phyloP scores from a whole-genome alignment of 441 rosid genomes.

The Francoa sonchifolia region DNA sequence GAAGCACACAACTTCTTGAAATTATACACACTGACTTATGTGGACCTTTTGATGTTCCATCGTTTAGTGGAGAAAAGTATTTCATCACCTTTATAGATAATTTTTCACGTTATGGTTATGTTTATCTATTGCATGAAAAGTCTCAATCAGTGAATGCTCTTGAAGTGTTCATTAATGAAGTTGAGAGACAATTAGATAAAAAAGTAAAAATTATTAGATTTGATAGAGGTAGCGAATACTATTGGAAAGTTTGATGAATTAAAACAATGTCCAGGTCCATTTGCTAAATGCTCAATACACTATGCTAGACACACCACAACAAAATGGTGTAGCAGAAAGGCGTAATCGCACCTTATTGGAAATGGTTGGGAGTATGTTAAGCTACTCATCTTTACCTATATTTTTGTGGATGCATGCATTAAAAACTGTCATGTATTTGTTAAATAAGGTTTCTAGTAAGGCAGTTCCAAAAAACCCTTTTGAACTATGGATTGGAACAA shows the following conservation, averaged over 20 bases:
- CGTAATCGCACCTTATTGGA: too few relatives aligned
- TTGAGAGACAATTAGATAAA: conserved; percentile 1
- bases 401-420: background rate
- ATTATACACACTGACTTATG: conserved; percentile 1
- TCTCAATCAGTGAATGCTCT: background rate
- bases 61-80: background rate
- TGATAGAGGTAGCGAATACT: conserved; percentile 2
- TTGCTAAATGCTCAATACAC: conserved; percentile 4
- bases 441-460: background rate
- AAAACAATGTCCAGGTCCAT: background rate
- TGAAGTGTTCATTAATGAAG: background rate
- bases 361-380: too few relatives aligned
- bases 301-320: background rate
- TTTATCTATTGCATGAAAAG: background rate
- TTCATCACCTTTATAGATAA: conserved; percentile 5
- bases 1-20: conserved; percentile 1
- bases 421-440: background rate
- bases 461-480: background rate
- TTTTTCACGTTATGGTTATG: conserved; percentile 1
- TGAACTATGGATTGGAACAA: background rate
- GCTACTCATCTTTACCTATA: background rate
- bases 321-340: conserved; percentile 1
- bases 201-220: conserved; percentile 1
- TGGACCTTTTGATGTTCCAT: conserved; percentile 3
- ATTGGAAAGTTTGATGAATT: background rate